Base-by-base conservation (phyloP, 768 basidiomycete genomes). In the Clitopilus passeckerianus region DNA sequence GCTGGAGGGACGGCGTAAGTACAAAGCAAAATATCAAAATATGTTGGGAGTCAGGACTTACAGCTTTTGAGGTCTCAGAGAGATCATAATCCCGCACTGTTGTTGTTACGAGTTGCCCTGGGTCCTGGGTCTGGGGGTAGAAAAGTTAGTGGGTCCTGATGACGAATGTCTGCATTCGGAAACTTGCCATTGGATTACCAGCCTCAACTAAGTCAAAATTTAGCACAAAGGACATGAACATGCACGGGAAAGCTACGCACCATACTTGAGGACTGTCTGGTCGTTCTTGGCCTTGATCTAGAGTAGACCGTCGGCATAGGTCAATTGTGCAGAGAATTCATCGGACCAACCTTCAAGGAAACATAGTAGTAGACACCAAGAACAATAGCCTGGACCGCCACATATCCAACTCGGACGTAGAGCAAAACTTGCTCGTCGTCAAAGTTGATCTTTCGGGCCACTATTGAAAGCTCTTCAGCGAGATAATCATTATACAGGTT, bases 271-370 rank as follows among this genome's bases (percentile, higher is more conserved):
- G 24, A 96, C 92, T 1, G 93, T 93, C 72, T 89, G 84, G 76
- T 99, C 96, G 67, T 98, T 98, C 85, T 95, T 95, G 68, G 83
- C 75, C 81, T 92, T 95, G 74, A 98, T 86, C 93, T 97, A 30
- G 18, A 58, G 30, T 54, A 27, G 3, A 5, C 37, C 3, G 37
- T 41, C 10, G 37, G 37, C 10, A 41, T 24, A 20, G 50, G 34
- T 37, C 1, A 10, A 57, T 9, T 34, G 5, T 37, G 24, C 14
- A 30, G 1, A 35, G 34, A 9, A 5, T 1, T 24, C 14, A 30
- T 43, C 7, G 7, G 5, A 74, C 84, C 62, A 61, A 94, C 93
- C 72, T 85, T 80, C 68, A 82, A 68, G 1, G 91, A 90, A 57
- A 88, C 78, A 66, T 82, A 94, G 80, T 89, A 95, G 80, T 95